A percentile compares a stretch with the other conserved stretches of the same genome.
Evolutionary conservation across 331 rosid species (phyloP).

Genomic region (Erythrophleum ivorense): DNA sequence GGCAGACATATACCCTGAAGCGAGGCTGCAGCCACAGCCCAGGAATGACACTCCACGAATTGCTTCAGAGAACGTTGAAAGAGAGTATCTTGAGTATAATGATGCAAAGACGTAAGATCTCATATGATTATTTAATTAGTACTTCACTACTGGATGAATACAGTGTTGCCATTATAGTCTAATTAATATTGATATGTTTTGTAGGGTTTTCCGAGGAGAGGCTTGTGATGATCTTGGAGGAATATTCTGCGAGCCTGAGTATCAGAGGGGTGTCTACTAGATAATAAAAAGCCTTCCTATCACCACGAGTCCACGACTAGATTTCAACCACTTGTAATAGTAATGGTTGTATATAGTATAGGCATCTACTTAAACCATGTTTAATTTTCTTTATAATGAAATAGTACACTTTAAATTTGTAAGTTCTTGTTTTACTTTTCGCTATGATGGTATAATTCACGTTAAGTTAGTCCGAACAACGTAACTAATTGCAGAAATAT

Average conservation of each 20-base stretch:
- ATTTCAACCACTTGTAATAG: not conserved
- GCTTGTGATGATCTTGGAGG: slow-evolving; percentile 99
- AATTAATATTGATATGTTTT: slow-evolving; percentile 3
- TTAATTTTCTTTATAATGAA: not conserved
- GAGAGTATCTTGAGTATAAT: slow-evolving; percentile 78
- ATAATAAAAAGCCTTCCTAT: not conserved
- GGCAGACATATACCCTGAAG: slow-evolving; percentile 79
- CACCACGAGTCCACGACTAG: not conserved
- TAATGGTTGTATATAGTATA: slow-evolving; percentile 30
- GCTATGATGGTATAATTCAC: not conserved
- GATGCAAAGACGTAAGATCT: slow-evolving; percentile 70
- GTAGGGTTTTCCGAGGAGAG: slow-evolving; percentile 84
- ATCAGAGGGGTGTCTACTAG: slow-evolving; percentile 73
- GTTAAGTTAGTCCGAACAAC: not conserved
- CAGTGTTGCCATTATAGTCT: slow-evolving; percentile 1
- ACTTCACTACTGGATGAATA: slow-evolving; percentile 9
- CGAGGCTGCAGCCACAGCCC: slow-evolving; percentile 58
- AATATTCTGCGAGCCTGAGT: slow-evolving; percentile 79
- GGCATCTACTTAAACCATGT: not conserved
- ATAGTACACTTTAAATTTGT: not conserved
- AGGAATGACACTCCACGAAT: slow-evolving; percentile 33
- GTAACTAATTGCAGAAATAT: not conserved
- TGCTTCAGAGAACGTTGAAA: slow-evolving; percentile 61
- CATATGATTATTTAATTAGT: not conserved
- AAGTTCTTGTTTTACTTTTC: not conserved